Evolutionary conservation across 768 basidiomycete species (phyloP).

Genomic region (Mycena epipterygia): DNA sequence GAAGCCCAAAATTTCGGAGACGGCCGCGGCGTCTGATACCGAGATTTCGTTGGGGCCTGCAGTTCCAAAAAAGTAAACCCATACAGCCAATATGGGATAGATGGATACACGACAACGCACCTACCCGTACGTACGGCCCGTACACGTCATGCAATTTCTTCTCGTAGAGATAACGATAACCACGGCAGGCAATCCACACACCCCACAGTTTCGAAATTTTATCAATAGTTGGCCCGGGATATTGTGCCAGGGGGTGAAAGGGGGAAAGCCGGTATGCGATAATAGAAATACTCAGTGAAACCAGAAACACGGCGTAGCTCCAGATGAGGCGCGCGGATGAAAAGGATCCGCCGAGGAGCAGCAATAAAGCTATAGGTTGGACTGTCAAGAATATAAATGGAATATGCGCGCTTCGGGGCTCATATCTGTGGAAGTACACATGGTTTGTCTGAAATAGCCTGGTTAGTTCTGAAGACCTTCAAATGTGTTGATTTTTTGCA

Average conservation of each 20-base stretch:
- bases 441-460: slow-evolving; percentile 15
- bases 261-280: slow-evolving; percentile 65
- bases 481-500: neutral
- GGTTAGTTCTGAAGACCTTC: neutral
- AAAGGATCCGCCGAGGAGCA: neutral
- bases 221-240: slow-evolving; percentile 61
- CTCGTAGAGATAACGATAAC: slow-evolving; percentile 60
- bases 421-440: slow-evolving; percentile 17
- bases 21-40: slow-evolving; percentile 19
- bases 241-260: slow-evolving; percentile 64
- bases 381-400: neutral
- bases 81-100: no score
- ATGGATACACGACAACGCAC: slow-evolving; percentile 46
- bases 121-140: slow-evolving; percentile 69
- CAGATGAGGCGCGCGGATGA: neutral
- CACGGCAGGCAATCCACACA: slow-evolving; percentile 49
- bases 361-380: slow-evolving; percentile 13
- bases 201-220: slow-evolving; percentile 57
- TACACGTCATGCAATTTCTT: slow-evolving; percentile 64
- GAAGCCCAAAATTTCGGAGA: slow-evolving; percentile 15
- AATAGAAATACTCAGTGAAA: slow-evolving; percentile 47
- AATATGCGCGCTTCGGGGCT: slow-evolving; percentile 24
- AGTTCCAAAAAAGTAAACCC: neutral
- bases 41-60: slow-evolving; percentile 34
- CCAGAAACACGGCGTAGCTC: slow-evolving; percentile 41